These are phyloP conservation scores for Aspergillus panamensis DNA, from an alignment of 495 filamentous ascomycete genomes.

Conservation along the genomic window DNA sequence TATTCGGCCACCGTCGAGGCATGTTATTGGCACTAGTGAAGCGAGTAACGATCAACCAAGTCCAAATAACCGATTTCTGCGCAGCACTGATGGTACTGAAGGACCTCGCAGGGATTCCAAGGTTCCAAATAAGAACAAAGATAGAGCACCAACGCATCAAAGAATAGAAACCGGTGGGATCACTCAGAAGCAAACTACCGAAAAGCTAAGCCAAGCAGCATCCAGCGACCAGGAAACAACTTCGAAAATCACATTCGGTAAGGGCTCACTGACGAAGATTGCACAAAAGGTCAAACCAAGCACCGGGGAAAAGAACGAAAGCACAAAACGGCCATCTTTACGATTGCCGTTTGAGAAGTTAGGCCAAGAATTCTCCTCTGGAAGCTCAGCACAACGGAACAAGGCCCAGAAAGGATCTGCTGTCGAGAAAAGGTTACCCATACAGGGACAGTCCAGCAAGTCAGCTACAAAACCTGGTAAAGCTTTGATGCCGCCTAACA, in stretches of 20 bases:
- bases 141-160: neutral
- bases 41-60: neutral
- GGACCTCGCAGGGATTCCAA: neutral
- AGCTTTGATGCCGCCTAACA: slow-evolving; percentile 1
- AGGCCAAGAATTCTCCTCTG: slow-evolving; percentile 15
- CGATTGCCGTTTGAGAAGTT: slow-evolving; percentile 19
- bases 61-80: neutral
- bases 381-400: slow-evolving; percentile 4
- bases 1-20: slow-evolving; percentile 26
- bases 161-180: neutral
- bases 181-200: neutral
- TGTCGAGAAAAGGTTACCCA: slow-evolving; percentile 24
- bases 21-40: slow-evolving; percentile 8
- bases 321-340: slow-evolving; percentile 23
- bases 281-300: slow-evolving; percentile 36
- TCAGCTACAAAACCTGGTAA: slow-evolving; percentile 16
- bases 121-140: neutral
- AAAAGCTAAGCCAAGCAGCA: neutral
- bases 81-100: neutral
- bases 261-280: slow-evolving; percentile 32
- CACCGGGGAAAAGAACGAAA: slow-evolving; percentile 27
- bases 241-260: slow-evolving; percentile 23
- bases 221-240: neutral
- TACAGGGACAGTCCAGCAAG: slow-evolving; percentile 16
- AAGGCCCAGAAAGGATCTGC: slow-evolving; percentile 22